Evolutionary conservation across 352 stramenopile genomes (phyloP).

Genomic region (Achlya hypogyna): DNA sequence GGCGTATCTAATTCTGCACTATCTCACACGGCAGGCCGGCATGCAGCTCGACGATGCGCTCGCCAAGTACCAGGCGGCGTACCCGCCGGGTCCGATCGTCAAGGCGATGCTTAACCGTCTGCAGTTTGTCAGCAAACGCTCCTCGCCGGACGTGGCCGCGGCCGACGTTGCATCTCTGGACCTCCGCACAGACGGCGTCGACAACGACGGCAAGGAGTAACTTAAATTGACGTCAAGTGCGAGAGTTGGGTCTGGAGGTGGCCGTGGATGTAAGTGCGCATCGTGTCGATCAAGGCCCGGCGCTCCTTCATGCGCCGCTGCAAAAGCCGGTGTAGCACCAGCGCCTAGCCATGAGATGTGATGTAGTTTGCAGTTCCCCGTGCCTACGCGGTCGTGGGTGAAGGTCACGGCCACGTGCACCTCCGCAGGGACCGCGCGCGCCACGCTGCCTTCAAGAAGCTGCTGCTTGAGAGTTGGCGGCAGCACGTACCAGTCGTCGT

Average conservation of each 20-base stretch:
- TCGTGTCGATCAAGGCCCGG: constrained; percentile 29
- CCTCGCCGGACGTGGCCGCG: background rate
- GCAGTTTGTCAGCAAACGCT: background rate
- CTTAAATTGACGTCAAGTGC: no score
- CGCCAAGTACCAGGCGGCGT: background rate
- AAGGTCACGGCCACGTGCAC: constrained; percentile 34
- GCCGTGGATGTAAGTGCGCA: constrained; percentile 34
- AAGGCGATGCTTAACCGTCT: no score
- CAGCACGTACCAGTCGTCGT: constrained; percentile 45
- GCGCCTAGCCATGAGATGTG: constrained; percentile 27
- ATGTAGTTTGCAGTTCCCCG: background rate
- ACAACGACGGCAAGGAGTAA: no score
- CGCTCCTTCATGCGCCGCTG: constrained; percentile 33
- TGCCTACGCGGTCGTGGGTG: constrained; percentile 44
- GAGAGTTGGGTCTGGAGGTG: constrained; percentile 21
- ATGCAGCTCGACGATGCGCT: constrained; percentile 9
- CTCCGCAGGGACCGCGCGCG: constrained; percentile 29
- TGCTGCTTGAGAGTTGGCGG: constrained; percentile 53
- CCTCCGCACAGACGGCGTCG: no score
- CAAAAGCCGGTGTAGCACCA: constrained; percentile 44
- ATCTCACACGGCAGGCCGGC: background rate
- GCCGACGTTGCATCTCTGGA: background rate
- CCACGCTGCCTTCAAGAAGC: constrained; percentile 31
- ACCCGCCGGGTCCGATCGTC: background rate
- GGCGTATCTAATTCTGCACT: background rate